Conservation (phyloP, 75 land plant genomes). For the Cupressus sempervirens region DNA sequence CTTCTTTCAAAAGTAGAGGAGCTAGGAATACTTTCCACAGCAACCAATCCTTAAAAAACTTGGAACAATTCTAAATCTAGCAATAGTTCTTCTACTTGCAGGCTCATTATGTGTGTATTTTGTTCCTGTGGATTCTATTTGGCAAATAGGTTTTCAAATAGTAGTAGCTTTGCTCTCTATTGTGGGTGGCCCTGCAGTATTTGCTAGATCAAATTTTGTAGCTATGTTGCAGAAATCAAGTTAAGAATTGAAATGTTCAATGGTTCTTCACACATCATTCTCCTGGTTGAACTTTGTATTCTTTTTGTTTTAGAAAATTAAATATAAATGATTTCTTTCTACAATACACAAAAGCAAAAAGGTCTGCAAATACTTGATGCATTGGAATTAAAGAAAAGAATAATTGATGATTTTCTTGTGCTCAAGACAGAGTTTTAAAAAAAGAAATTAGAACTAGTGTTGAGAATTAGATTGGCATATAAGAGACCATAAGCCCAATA, state of each 20-base stretch:
- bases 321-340: not conserved
- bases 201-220: constrained; percentile 90
- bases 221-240: constrained; percentile 71
- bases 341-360: no score
- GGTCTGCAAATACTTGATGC: no score
- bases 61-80: constrained; percentile 46
- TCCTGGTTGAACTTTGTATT: not conserved
- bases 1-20: constrained; percentile 96
- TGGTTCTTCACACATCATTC: not conserved
- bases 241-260: constrained; percentile 4
- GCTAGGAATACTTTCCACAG: constrained; percentile 86
- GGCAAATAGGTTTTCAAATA: constrained; percentile 65
- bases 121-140: constrained; percentile 70
- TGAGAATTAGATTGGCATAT: no score
- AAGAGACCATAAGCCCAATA: no score
- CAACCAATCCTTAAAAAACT: constrained; percentile 87
- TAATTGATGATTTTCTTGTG: no score
- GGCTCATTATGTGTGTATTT: constrained; percentile 75
- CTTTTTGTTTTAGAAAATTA: not conserved
- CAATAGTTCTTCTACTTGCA: constrained; percentile 54
- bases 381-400: no score
- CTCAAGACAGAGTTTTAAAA: no score
- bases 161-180: constrained; percentile 63
- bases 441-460: no score
- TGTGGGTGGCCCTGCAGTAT: constrained; percentile 90